Base-by-base conservation (phyloP, 2,329 filamentous ascomycete species). In the Stagonosporopsis rhizophila region DNA sequence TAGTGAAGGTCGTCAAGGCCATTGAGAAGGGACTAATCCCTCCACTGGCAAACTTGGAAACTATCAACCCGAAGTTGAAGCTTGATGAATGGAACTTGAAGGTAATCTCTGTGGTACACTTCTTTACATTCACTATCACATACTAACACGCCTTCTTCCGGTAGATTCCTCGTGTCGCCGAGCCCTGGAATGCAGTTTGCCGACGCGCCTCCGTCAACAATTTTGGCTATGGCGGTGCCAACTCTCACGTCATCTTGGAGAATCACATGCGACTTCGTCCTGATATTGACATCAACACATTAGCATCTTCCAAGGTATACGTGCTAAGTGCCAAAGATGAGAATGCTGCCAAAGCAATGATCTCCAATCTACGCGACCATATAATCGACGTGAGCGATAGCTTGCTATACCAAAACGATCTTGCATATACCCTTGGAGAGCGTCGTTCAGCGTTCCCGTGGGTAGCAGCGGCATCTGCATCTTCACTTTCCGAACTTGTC, bases 11-110 rank as follows among this genome's bases (percentile, higher is more conserved):
- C 7, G 30, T 8, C 5, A 49, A 71, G 5, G 50, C 56, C 2
- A 35, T 74, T 1, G 69, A 75, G 41, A 58, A 62, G 8, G 65
- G 59, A 4, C 41, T 52, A 1, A 70, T 75, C 9, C 65, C 64
- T 11, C 66, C 71, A 1, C 64, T 53, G 11, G 52, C 40, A n/a
- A 56, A 63, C 6, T 58, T 75, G 14, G 39, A 62, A 17, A 53
- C 39, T 0, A 41, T 56, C 5, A 65, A 62, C 30, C 60, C 62
- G 2, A 47, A 34, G 4, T 49, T 64, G 11, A 52, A 61, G n/a
- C 40, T 52, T 12, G 20, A 25, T 3, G 51, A 40, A 11, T 53
- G 44, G 42, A 46, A 47, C 25, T 12, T 46, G 25, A 52, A 52
- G 48, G 40, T 44, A 8, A 28, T 22, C 17, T 11, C 11, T 22